Conservation (phyloP, 2,329 filamentous ascomycete genomes). For the Coccinonectria pachysandricola region DNA sequence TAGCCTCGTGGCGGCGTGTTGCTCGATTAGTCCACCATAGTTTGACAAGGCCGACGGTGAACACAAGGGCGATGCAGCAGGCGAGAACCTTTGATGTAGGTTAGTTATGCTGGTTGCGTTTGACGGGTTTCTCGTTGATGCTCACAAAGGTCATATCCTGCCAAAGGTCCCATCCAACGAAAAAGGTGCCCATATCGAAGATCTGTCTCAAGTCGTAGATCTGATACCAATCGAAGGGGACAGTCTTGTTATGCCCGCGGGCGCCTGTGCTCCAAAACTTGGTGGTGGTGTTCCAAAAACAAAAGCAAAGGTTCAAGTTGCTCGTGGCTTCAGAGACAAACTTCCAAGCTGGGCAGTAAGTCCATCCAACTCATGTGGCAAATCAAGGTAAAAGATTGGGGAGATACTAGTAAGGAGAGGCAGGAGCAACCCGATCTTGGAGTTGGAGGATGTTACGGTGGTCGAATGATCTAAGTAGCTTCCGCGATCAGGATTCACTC, state of each 20-base stretch:
- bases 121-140: constrained; percentile 15
- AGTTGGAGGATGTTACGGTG: too few relatives aligned
- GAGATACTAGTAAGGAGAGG: too few relatives aligned
- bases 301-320: background rate
- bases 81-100: constrained; percentile 51
- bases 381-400: too few relatives aligned
- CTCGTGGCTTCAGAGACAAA: background rate
- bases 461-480: too few relatives aligned
- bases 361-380: constrained; percentile 4
- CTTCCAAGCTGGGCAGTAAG: background rate
- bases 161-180: constrained; percentile 68
- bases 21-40: constrained; percentile 50
- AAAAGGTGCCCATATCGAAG: constrained; percentile 39
- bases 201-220: constrained; percentile 1
- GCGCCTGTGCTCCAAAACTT: constrained; percentile 11
- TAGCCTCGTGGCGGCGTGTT: constrained; percentile 46
- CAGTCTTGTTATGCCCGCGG: constrained; percentile 6
- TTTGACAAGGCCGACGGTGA: constrained; percentile 57
- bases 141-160: constrained; percentile 84
- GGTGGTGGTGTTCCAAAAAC: constrained; percentile 5
- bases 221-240: constrained; percentile 1
- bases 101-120: constrained; percentile 1
- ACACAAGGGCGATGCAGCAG: constrained; percentile 58
- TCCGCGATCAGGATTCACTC: too few relatives aligned
- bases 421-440: too few relatives aligned